phyloP scores from a whole-genome alignment of 2,329 filamentous ascomycete species.

The Colletotrichum theobromicola region DNA sequence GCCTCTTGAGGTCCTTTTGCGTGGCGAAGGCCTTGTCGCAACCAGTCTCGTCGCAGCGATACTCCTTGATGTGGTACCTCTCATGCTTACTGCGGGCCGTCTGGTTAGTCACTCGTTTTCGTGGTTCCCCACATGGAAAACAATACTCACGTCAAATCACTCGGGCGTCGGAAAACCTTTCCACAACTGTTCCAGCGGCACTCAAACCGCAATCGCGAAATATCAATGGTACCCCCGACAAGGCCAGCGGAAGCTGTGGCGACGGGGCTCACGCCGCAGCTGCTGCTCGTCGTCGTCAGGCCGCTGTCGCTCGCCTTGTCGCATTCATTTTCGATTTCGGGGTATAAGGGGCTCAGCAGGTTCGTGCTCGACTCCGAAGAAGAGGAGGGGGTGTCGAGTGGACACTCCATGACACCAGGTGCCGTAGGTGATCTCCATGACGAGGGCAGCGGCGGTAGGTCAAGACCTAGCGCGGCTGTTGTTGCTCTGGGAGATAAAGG shows the following conservation, averaged over 20 bases:
- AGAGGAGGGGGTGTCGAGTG: constrained; percentile 23
- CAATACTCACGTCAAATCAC: constrained; percentile 22
- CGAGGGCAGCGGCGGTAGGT: neutral
- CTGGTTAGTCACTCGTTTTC: neutral
- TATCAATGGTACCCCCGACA: neutral
- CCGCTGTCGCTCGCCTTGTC: constrained; percentile 17
- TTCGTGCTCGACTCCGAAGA: constrained; percentile 24
- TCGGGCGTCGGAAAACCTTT: constrained; percentile 20
- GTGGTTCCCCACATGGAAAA: neutral
- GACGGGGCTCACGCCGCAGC: neutral
- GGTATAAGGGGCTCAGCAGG: constrained; percentile 16
- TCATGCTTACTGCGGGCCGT: constrained; percentile 23
- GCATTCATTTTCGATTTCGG: constrained; percentile 15
- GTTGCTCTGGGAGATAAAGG: neutral
- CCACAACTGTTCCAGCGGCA: constrained; percentile 19
- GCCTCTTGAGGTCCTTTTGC: constrained; percentile 30
- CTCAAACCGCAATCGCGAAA: constrained; percentile 12
- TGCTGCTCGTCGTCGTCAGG: neutral
- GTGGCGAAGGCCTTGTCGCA: constrained; percentile 29
- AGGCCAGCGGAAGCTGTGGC: neutral
- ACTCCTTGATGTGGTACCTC: constrained; percentile 27
- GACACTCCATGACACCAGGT: constrained; percentile 25
- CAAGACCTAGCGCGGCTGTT: neutral
- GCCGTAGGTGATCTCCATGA: constrained; percentile 24
- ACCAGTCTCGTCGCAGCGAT: constrained; percentile 17